Percentiles rank a stretch among this genome's conserved stretches.
phyloP scores from a whole-genome alignment of 1,139 yeast species.

The Taiozyma sp. region DNA sequence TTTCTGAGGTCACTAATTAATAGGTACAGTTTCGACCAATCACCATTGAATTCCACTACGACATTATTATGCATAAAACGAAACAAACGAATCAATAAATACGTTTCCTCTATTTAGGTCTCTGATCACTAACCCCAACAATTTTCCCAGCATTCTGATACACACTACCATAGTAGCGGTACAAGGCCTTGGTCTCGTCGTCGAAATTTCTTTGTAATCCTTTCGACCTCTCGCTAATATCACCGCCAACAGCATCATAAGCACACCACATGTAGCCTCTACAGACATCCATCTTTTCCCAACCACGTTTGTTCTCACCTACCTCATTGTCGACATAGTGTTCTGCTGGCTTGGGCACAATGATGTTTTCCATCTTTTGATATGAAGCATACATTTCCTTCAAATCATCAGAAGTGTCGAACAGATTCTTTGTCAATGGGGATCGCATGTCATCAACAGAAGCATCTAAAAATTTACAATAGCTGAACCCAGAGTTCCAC shows the following conservation, averaged over 20 bases:
- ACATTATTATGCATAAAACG: not conserved
- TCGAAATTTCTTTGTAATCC: constrained; percentile 16
- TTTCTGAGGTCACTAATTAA: too few relatives aligned
- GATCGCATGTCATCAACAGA: constrained; percentile 23
- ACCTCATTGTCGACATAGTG: constrained; percentile 32
- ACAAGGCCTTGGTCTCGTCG: constrained; percentile 4
- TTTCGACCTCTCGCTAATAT: constrained; percentile 10
- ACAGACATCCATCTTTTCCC: constrained; percentile 51
- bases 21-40: too few relatives aligned
- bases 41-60: too few relatives aligned
- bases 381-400: constrained; percentile 36
- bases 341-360: constrained; percentile 52
- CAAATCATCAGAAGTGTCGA: constrained; percentile 25
- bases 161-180: constrained; percentile 15
- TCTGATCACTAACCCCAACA: constrained; percentile 1
- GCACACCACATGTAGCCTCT: constrained; percentile 54
- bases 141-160: constrained; percentile 4
- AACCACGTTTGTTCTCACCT: constrained; percentile 48
- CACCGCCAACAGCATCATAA: constrained; percentile 40
- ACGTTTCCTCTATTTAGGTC: not conserved
- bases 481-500: constrained; percentile 59
- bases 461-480: constrained; percentile 43
- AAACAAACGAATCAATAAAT: not conserved
- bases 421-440: constrained; percentile 3
- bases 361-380: constrained; percentile 39